These are phyloP conservation scores for Magnolia officinalis DNA, from an alignment of 164 flowering plant species.

Conservation along the genomic window DNA sequence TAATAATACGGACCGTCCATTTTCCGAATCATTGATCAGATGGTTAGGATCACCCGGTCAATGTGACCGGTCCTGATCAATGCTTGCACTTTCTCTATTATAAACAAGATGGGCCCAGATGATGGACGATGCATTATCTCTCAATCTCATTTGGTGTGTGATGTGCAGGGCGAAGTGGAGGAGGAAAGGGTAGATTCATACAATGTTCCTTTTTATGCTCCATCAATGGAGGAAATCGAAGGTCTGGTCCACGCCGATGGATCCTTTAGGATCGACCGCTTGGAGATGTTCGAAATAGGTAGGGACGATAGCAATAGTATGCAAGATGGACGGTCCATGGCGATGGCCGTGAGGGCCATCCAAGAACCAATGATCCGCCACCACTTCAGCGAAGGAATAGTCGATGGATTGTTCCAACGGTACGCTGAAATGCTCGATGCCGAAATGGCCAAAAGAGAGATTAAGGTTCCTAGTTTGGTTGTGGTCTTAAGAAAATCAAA, in stretches of 20 bases:
- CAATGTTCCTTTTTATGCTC: conserved; percentile 72
- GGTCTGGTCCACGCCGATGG: conserved; percentile 52
- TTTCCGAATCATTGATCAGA: no score
- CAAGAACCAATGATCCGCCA: conserved; percentile 64
- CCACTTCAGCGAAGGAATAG: conserved; percentile 65
- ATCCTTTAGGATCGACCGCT: conserved; percentile 42
- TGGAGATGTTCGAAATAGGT: conserved; percentile 54
- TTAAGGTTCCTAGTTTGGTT: conserved; percentile 45
- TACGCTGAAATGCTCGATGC: conserved; percentile 58
- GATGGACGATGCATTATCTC: no score
- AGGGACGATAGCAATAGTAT: conserved; percentile 14
- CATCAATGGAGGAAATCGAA: conserved; percentile 61
- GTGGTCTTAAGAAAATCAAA: conserved; percentile 42
- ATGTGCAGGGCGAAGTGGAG: conserved; percentile 55
- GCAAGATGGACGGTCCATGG: conserved; percentile 45
- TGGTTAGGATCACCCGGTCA: no score
- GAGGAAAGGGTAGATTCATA: conserved; percentile 60
- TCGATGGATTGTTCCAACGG: conserved; percentile 55
- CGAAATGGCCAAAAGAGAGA: conserved; percentile 52
- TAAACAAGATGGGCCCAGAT: no score
- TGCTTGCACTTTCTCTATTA: no score
- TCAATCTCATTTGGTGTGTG: no score
- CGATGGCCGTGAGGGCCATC: conserved; percentile 67
- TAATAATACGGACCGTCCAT: no score
- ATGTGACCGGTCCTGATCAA: no score